Evolutionary conservation across 805 yeast species (phyloP).

Genomic region (Hanseniaspora meyeri): DNA sequence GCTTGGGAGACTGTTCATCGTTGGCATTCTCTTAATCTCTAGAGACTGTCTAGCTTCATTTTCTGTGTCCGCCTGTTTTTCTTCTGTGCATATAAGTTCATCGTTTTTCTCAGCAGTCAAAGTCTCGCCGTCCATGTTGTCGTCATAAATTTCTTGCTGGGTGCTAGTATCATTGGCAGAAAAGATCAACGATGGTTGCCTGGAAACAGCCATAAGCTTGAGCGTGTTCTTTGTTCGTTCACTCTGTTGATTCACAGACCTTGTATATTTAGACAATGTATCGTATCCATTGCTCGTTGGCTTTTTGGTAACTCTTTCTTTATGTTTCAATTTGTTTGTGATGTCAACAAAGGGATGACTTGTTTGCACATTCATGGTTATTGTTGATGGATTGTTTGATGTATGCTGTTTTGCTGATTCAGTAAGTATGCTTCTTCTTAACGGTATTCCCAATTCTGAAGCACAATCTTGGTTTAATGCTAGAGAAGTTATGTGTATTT

Average conservation of each 20-base stretch:
- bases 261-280: background rate
- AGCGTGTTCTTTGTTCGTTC: conserved; percentile 6
- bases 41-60: background rate
- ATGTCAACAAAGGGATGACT: background rate
- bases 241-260: conserved; percentile 5
- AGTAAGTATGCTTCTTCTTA: too few species aligned
- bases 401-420: too few species aligned
- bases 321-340: background rate
- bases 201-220: conserved; percentile 1
- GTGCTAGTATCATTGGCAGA: background rate
- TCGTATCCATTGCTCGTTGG: background rate
- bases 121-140: conserved; percentile 6
- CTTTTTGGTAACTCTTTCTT: background rate
- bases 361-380: background rate
- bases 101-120: background rate
- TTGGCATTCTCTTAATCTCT: background rate
- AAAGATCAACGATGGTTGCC: background rate
- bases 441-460: too few species aligned
- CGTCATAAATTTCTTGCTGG: background rate
- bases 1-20: conserved; percentile 1
- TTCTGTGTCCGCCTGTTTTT: background rate
- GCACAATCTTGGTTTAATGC: too few species aligned
- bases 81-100: background rate
- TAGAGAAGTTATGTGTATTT: background rate
- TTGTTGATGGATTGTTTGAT: too few species aligned